These are phyloP conservation scores for Claviceps fusiformis DNA, from an alignment of 2,329 filamentous ascomycete species.

Conservation along the genomic window DNA sequence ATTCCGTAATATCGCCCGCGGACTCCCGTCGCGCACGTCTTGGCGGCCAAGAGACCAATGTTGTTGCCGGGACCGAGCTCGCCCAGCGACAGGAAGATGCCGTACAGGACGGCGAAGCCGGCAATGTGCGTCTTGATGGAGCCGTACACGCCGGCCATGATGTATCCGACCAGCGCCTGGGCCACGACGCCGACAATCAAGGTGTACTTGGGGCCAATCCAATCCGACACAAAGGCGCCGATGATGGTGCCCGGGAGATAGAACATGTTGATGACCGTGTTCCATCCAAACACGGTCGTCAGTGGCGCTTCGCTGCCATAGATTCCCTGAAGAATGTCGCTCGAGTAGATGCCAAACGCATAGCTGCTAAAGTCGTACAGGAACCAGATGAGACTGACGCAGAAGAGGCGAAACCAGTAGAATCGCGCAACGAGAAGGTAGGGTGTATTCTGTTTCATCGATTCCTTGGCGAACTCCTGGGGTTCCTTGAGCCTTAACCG, in stretches of 20 bases:
- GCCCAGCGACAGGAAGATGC: slow-evolving; percentile 24
- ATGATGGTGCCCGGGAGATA: slow-evolving; percentile 72
- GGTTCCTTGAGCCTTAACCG: slow-evolving; percentile 65
- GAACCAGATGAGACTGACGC: slow-evolving; percentile 71
- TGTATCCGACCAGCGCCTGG: slow-evolving; percentile 71
- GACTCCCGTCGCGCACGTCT: slow-evolving; percentile 77
- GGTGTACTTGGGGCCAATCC: slow-evolving; percentile 63
- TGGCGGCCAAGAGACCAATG: slow-evolving; percentile 74
- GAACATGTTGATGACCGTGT: slow-evolving; percentile 76
- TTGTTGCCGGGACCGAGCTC: slow-evolving; percentile 76
- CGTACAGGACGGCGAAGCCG: slow-evolving; percentile 22
- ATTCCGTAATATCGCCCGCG: slow-evolving; percentile 61
- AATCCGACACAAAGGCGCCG: slow-evolving; percentile 66
- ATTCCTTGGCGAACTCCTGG: slow-evolving; percentile 59
- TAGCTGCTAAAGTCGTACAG: slow-evolving; percentile 83
- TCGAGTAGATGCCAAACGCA: slow-evolving; percentile 75
- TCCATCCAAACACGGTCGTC: slow-evolving; percentile 76
- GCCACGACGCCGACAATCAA: slow-evolving; percentile 55
- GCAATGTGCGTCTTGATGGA: slow-evolving; percentile 44
- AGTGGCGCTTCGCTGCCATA: slow-evolving; percentile 46
- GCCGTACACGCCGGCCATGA: slow-evolving; percentile 71
- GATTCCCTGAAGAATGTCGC: slow-evolving; percentile 55
- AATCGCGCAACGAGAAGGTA: slow-evolving; percentile 45
- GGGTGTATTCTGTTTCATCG: slow-evolving; percentile 49
- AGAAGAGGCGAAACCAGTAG: slow-evolving; percentile 59